Evolutionary conservation across 2,329 filamentous ascomycete species (phyloP), one percentile per base, ranked within the genome.

Genomic region (Dryadomyces quercus-mongolicae): DNA sequence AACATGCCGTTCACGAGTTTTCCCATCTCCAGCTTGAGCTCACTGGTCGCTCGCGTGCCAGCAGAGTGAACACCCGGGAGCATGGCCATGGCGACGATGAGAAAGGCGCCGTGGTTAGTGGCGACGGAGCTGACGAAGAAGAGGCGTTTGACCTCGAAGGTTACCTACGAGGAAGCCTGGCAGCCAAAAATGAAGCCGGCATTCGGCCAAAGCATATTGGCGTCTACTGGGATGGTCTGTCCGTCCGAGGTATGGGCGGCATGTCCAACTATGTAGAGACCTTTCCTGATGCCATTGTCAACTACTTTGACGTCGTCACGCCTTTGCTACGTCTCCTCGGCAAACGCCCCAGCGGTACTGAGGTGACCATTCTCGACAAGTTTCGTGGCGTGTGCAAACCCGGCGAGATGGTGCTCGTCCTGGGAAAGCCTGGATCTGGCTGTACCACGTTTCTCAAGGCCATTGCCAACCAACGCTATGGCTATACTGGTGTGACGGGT

Each of bases 351-450:
- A 87, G 86, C 65, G 83, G 83, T 2, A 73, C 73, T 36, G 85
- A 94, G 65, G 78, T 84, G 44, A 84, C 88, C 6, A 83, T 95
- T 48, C 70, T 95, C 22, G 76, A 88, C 57, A 74, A 79, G 59
- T 93, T 91, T 70, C 75, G 74, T 52, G 86, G 85, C 36, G 75
- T 86, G 1, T 80, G 82, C 55, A 82, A 84, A 59, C 86, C 88
- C 0, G 91, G 90, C 1, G 90, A 95, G 72, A 95, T 95, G 89
- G 78, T 92, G 0, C 74, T 94, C 2, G 88, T 94, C 0, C 74
- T 94, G 7, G 88, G 88, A 21, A 79, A 83, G 58, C 88, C 88
- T 0, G 88, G 88, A 0, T 83, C 79, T 0, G 84, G 84, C 25
- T 87, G 84, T 64, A 84, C 82, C 1, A 84, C 83, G 0, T 85